Percentiles rank a stretch among this genome's conserved stretches.
Conservation (phyloP, 805 yeast genomes). For the Saccharomycopsis sp. region DNA sequence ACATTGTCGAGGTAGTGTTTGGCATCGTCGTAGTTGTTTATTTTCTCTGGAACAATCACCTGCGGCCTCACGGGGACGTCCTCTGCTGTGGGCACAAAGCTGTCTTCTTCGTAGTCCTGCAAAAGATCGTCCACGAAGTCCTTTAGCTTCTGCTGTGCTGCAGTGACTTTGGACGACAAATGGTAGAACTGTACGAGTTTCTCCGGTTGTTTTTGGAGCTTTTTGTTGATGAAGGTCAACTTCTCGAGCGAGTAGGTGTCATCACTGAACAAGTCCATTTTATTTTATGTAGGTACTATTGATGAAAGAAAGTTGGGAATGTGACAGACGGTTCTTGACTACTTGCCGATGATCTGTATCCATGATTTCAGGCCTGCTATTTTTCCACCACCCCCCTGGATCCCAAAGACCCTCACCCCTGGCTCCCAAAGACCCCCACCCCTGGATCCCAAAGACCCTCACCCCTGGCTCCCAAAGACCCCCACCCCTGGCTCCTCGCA, state of each 20-base stretch:
- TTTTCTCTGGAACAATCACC: not conserved
- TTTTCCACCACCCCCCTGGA: too few species aligned
- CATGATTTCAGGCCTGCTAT: too few species aligned
- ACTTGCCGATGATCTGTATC: too few species aligned
- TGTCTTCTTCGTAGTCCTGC: not conserved
- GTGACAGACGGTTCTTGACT: too few species aligned
- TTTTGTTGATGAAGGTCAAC: not conserved
- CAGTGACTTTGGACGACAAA: not conserved
- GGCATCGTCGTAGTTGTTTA: not conserved
- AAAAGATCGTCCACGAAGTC: not conserved
- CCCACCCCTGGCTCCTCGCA: too few species aligned
- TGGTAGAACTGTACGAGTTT: not conserved
- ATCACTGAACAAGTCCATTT: not conserved
- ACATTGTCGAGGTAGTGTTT: not conserved
- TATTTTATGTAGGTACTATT: too few species aligned
- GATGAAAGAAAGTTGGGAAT: too few species aligned
- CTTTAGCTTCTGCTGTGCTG: not conserved
- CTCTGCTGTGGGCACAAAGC: not conserved
- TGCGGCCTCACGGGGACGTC: not conserved
- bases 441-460: too few species aligned
- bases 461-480: too few species aligned
- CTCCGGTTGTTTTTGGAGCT: not conserved
- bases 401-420: too few species aligned
- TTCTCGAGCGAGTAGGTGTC: not conserved
- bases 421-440: too few species aligned